Evolutionary conservation across 192 early-diverging fungal genomes (phyloP).

Genomic region (Podila verticillata): DNA sequence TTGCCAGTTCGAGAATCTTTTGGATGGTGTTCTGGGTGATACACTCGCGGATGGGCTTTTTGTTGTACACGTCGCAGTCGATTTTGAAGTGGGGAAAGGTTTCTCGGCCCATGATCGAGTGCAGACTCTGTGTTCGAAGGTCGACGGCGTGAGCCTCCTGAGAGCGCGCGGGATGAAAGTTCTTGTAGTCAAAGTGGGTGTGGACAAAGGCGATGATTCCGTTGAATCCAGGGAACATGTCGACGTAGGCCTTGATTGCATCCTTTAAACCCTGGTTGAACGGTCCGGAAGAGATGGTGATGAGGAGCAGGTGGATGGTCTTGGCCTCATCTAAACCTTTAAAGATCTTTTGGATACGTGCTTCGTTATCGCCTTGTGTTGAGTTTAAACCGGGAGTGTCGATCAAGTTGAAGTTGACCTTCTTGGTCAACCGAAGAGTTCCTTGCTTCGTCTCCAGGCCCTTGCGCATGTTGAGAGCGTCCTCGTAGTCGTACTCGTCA

Average conservation of each 20-base stretch:
- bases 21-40: conserved; percentile 19
- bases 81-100: conserved; percentile 7
- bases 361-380: not conserved
- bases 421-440: no score
- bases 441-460: not conserved
- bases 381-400: conserved; percentile 3
- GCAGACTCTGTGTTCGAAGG: not conserved
- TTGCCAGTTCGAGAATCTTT: conserved; percentile 3
- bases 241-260: conserved; percentile 13
- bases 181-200: conserved; percentile 14
- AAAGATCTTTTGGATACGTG: not conserved
- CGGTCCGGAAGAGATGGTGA: not conserved
- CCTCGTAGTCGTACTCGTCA: conserved; percentile 6
- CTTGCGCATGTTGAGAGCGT: not conserved
- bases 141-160: not conserved
- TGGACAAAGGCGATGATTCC: conserved; percentile 28
- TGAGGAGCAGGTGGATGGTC: conserved; percentile 8
- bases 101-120: conserved; percentile 3
- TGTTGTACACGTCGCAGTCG: conserved; percentile 10
- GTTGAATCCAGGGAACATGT: conserved; percentile 16
- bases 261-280: not conserved
- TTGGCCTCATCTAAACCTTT: not conserved
- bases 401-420: not conserved
- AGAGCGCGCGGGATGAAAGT: not conserved
- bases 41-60: conserved; percentile 13